Conservation (phyloP, 805 yeast genomes). For the Kuraishia piskuri region DNA sequence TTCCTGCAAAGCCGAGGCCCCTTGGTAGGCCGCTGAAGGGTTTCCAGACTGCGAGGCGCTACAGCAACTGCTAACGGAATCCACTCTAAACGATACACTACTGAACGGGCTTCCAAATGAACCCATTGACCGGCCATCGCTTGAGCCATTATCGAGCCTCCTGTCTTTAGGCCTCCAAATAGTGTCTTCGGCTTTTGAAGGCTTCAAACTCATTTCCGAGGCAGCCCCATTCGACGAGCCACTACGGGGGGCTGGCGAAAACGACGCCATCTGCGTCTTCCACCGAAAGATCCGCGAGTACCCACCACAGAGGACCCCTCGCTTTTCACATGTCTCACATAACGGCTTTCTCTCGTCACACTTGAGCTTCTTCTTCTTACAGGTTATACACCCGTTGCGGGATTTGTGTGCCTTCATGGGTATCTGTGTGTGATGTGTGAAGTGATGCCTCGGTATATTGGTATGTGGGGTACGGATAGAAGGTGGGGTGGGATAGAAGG, state of each 20-base stretch:
- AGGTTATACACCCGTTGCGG: constrained; percentile 30
- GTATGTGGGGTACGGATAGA: too few species aligned
- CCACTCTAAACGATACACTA: background rate
- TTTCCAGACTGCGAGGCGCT: background rate
- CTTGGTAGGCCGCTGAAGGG: too few species aligned
- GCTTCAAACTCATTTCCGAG: too few species aligned
- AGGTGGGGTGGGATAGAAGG: too few species aligned
- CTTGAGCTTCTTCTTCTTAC: constrained; percentile 31
- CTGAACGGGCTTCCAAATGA: too few species aligned
- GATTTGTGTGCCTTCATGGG: background rate
- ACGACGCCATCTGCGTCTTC: background rate
- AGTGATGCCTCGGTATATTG: too few species aligned
- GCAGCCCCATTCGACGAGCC: too few species aligned
- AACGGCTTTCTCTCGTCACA: constrained; percentile 23
- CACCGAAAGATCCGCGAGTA: background rate
- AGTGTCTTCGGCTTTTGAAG: too few species aligned
- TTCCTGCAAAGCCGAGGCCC: background rate
- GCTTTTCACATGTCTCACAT: constrained; percentile 25
- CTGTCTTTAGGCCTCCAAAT: too few species aligned
- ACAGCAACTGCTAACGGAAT: background rate
- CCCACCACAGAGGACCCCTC: background rate
- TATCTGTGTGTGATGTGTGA: too few species aligned
- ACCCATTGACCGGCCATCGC: background rate
- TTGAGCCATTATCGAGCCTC: background rate
- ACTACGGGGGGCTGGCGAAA: too few species aligned